A percentile compares a stretch with the other conserved stretches of the same genome.
These are phyloP conservation scores for Penicillium paneum DNA, from an alignment of 2,329 filamentous ascomycete genomes.

Conservation along the genomic window DNA sequence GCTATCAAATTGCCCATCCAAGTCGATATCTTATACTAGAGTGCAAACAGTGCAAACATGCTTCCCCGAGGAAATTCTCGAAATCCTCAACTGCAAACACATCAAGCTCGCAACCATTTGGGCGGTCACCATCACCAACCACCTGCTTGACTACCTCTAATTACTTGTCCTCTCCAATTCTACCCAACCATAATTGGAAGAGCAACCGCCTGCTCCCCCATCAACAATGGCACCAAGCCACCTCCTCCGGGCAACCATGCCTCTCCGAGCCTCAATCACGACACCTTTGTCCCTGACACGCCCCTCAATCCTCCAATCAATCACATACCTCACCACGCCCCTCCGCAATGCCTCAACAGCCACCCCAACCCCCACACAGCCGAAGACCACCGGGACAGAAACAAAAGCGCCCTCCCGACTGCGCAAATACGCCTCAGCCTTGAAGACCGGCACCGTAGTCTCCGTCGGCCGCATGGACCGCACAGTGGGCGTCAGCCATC, in stretches of 20 bases:
- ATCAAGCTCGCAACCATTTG: slow-evolving; percentile 6
- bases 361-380: slow-evolving; percentile 1
- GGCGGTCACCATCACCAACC: slow-evolving; percentile 1
- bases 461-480: slow-evolving; percentile 43
- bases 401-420: slow-evolving; percentile 28
- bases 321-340: slow-evolving; percentile 14
- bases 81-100: slow-evolving; percentile 16
- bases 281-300: slow-evolving; percentile 26
- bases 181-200: not conserved
- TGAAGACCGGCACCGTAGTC: slow-evolving; percentile 40
- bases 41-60: slow-evolving; percentile 31
- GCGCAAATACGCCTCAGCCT: slow-evolving; percentile 35
- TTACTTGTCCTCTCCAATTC: not conserved
- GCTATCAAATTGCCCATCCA: not conserved
- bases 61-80: slow-evolving; percentile 32
- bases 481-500: slow-evolving; percentile 39
- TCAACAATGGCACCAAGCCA: slow-evolving; percentile 30
- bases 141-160: not conserved
- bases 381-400: slow-evolving; percentile 12
- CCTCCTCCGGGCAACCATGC: slow-evolving; percentile 32
- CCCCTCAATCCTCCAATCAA: slow-evolving; percentile 22
- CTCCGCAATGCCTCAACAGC: slow-evolving; percentile 21
- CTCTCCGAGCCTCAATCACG: slow-evolving; percentile 28
- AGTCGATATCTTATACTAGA: not conserved
- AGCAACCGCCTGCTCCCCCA: not conserved